phyloP scores from a whole-genome alignment of 805 yeast species.

The Candida maesae region DNA sequence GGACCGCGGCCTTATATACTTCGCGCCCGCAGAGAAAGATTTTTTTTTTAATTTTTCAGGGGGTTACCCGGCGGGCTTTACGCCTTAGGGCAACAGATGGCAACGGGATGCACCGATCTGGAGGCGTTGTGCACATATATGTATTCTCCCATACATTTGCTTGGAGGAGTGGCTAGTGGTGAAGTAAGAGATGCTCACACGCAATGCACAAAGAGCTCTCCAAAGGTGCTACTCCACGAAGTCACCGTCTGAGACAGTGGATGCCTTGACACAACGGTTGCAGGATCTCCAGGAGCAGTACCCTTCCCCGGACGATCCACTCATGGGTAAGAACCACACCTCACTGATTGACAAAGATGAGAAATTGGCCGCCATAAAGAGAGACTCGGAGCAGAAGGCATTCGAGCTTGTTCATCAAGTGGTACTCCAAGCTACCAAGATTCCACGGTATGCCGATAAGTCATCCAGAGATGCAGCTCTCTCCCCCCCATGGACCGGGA shows the following conservation, averaged over 20 bases:
- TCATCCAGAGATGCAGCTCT: conserved; percentile 46
- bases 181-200: conserved; percentile 1
- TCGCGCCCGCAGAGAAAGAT: no score
- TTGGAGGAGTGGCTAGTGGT: no score
- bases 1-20: conserved; percentile 31
- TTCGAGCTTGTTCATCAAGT: conserved; percentile 39
- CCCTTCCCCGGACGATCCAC: conserved; percentile 24
- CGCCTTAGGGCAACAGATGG: no score
- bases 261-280: conserved; percentile 26
- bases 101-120: no score
- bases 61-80: conserved; percentile 17
- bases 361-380: conserved; percentile 24
- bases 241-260: background rate
- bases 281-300: conserved; percentile 25
- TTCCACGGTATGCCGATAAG: conserved; percentile 43
- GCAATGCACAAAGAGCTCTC: background rate
- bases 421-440: conserved; percentile 36
- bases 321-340: conserved; percentile 20
- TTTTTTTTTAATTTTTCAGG: conserved; percentile 1
- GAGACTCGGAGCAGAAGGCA: conserved; percentile 29
- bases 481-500: conserved; percentile 57
- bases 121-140: no score
- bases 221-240: background rate
- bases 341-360: conserved; percentile 26
- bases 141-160: no score